A percentile compares a stretch with the other conserved stretches of the same genome.
Conservation (phyloP, 257 asterid species). For the Solanum verrucosum region DNA sequence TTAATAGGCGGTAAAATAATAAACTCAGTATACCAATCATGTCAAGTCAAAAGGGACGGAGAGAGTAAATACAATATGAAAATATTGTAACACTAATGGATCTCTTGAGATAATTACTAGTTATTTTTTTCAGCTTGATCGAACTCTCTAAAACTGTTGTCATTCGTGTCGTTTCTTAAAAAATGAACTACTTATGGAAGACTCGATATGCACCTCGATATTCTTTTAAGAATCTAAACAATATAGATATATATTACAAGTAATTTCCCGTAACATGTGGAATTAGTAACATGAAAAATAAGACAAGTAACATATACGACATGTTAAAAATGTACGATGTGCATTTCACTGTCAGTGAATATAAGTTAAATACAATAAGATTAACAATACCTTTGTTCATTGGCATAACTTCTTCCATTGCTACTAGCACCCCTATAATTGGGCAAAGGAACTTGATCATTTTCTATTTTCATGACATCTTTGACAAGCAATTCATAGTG, state of each 20-base stretch:
- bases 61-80: neutral
- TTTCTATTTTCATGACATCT: constrained; percentile 30
- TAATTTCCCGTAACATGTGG: neutral
- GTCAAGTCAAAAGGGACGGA: neutral
- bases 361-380: neutral
- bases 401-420: constrained; percentile 12
- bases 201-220: neutral
- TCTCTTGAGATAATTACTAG: neutral
- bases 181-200: neutral
- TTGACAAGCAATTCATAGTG: constrained; percentile 32
- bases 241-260: neutral
- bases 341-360: neutral
- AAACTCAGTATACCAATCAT: neutral
- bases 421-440: constrained; percentile 10
- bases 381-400: constrained; percentile 23
- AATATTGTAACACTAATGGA: neutral
- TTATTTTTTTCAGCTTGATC: neutral
- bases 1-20: too few species aligned
- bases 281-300: neutral
- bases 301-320: neutral
- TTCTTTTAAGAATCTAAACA: neutral
- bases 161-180: neutral
- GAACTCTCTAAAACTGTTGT: neutral
- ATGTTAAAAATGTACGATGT: neutral
- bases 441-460: constrained; percentile 25